phyloP scores from a whole-genome alignment of 2,329 filamentous ascomycete species.

The Neofusicoccum sp. region DNA sequence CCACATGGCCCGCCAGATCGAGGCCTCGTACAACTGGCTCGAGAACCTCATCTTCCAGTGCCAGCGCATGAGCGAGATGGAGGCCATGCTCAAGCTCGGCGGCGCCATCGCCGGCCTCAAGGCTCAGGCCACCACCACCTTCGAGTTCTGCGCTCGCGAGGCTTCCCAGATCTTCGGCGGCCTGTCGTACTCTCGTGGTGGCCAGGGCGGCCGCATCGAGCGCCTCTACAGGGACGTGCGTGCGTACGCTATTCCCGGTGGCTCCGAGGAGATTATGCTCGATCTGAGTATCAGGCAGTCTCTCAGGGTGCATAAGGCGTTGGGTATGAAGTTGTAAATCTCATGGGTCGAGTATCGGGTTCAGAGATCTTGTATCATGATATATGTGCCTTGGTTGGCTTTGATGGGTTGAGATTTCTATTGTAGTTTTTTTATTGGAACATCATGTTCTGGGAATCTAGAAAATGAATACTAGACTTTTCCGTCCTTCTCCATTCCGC shows the following conservation, averaged over 20 bases:
- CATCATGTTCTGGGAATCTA: too few relatives aligned
- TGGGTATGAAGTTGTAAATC: constrained; percentile 92
- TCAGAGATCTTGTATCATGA: too few relatives aligned
- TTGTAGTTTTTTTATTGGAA: too few relatives aligned
- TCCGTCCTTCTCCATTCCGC: too few relatives aligned
- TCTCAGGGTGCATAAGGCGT: constrained; percentile 79
- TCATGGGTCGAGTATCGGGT: too few relatives aligned
- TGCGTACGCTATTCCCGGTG: constrained; percentile 91
- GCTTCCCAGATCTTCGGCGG: constrained; percentile 97
- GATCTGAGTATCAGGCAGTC: constrained; percentile 93
- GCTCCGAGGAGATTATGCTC: constrained; percentile 97
- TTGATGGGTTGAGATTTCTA: too few relatives aligned
- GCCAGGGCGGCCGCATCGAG: constrained; percentile 94
- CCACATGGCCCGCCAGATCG: constrained; percentile 97
- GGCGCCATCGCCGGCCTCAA: constrained; percentile 92
- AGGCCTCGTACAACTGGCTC: constrained; percentile 94
- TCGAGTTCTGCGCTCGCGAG: constrained; percentile 96
- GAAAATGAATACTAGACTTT: too few relatives aligned
- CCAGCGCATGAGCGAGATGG: constrained; percentile 85
- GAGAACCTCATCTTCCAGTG: constrained; percentile 95
- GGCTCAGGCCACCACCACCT: constrained; percentile 89
- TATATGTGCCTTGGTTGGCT: too few relatives aligned
- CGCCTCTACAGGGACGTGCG: constrained; percentile 90
- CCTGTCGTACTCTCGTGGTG: constrained; percentile 85
- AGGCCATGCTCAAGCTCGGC: constrained; percentile 93